Conservation (phyloP, 2,329 filamentous ascomycete genomes). For the Chlorencoelia australis region DNA sequence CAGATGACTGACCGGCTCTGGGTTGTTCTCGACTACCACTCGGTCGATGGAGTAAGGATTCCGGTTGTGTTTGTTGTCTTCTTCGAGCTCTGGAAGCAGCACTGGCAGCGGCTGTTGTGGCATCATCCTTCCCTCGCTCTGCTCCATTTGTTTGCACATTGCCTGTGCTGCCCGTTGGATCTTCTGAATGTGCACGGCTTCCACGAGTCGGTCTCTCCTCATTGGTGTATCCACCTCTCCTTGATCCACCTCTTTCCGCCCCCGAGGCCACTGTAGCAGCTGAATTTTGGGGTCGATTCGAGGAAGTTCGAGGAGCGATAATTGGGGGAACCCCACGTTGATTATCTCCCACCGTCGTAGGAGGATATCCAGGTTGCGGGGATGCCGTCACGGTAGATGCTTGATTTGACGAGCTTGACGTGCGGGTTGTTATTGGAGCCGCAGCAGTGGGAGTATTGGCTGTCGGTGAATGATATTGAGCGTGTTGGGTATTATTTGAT, state of each 20-base stretch:
- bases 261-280: slow-evolving; percentile 21
- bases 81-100: slow-evolving; percentile 36
- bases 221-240: slow-evolving; percentile 14
- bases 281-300: slow-evolving; percentile 37
- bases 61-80: slow-evolving; percentile 35
- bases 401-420: slow-evolving; percentile 24
- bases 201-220: slow-evolving; percentile 17
- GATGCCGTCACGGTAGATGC: slow-evolving; percentile 33
- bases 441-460: slow-evolving; percentile 12
- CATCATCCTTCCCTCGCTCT: slow-evolving; percentile 28
- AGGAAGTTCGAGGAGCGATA: slow-evolving; percentile 74
- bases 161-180: slow-evolving; percentile 25
- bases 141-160: slow-evolving; percentile 33
- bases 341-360: slow-evolving; percentile 35
- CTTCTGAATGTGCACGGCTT: slow-evolving; percentile 13
- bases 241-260: slow-evolving; percentile 14
- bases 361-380: slow-evolving; percentile 27
- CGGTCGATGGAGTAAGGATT: slow-evolving; percentile 33
- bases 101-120: slow-evolving; percentile 28
- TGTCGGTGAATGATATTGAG: slow-evolving; percentile 23
- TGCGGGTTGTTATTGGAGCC: slow-evolving; percentile 12
- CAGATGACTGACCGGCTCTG: slow-evolving; percentile 27
- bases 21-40: slow-evolving; percentile 32
- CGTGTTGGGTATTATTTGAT: slow-evolving; percentile 20
- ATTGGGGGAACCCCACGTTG: slow-evolving; percentile 57